phyloP scores from a whole-genome alignment of 805 yeast genomes.

The Saccharomycopsis malanga region DNA sequence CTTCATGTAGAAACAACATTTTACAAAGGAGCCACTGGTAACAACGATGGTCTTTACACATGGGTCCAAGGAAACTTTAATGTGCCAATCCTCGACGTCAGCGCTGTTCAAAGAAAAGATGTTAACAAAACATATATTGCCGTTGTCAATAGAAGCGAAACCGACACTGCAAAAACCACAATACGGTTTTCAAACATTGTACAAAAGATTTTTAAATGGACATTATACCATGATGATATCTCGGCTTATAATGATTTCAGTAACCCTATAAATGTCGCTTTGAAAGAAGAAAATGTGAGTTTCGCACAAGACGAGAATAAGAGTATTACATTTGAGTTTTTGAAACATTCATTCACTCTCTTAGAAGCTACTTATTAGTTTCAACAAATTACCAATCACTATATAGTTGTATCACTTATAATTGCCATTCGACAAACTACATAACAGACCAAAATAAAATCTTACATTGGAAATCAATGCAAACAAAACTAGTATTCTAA shows the following conservation, averaged over 20 bases:
- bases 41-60: slow-evolving; percentile 20
- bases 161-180: slow-evolving; percentile 25
- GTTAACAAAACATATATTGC: slow-evolving; percentile 26
- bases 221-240: slow-evolving; percentile 28
- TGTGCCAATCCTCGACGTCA: slow-evolving; percentile 27
- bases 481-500: no score
- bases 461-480: no score
- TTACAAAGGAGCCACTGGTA: slow-evolving; percentile 28
- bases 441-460: no score
- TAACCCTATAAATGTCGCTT: slow-evolving; percentile 24
- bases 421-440: no score
- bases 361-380: slow-evolving; percentile 1
- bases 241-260: slow-evolving; percentile 28
- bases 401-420: no score
- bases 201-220: slow-evolving; percentile 23
- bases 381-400: no score
- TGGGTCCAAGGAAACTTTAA: slow-evolving; percentile 25
- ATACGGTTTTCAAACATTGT: slow-evolving; percentile 23
- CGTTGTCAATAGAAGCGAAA: slow-evolving; percentile 27
- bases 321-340: not conserved
- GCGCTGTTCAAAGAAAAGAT: slow-evolving; percentile 26
- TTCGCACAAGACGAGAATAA: not conserved
- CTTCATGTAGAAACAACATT: slow-evolving; percentile 28
- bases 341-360: slow-evolving; percentile 4
- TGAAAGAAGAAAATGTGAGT: slow-evolving; percentile 22